phyloP scores from a whole-genome alignment of 495 filamentous ascomycete genomes.

The Aspergillus ellipticus region DNA sequence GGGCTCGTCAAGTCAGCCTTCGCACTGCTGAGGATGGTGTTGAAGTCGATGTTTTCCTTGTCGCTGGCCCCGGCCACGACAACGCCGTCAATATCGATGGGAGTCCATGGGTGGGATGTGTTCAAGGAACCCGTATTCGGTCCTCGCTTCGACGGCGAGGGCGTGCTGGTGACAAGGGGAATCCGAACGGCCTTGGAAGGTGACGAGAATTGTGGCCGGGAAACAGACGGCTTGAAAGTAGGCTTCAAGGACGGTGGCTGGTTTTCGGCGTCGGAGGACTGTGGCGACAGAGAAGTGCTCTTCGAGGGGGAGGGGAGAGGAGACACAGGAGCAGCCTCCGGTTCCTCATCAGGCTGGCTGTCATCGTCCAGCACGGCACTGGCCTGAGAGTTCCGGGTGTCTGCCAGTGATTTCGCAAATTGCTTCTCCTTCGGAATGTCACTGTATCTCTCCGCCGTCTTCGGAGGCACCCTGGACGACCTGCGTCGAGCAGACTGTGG shows the following conservation, averaged over 20 bases:
- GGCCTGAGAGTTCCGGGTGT: slow-evolving; percentile 20
- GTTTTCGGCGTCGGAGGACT: slow-evolving; percentile 80
- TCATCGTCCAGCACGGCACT: slow-evolving; percentile 9
- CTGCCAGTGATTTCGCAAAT: slow-evolving; percentile 28
- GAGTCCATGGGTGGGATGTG: slow-evolving; percentile 64
- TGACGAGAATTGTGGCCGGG: slow-evolving; percentile 29
- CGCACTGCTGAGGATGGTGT: slow-evolving; percentile 38
- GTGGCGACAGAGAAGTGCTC: slow-evolving; percentile 58
- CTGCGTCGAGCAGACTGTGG: slow-evolving; percentile 19
- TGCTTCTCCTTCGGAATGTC: slow-evolving; percentile 43
- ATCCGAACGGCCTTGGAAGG: slow-evolving; percentile 38
- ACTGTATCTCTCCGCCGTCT: slow-evolving; percentile 43
- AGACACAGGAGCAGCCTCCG: slow-evolving; percentile 25
- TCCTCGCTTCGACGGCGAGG: slow-evolving; percentile 67
- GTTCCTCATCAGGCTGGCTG: background rate
- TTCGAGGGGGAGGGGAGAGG: slow-evolving; percentile 29
- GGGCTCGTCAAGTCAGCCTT: slow-evolving; percentile 63
- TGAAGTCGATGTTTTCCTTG: slow-evolving; percentile 53
- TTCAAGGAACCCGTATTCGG: slow-evolving; percentile 51
- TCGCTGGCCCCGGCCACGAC: slow-evolving; percentile 40
- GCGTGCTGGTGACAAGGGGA: slow-evolving; percentile 54
- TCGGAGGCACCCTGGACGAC: slow-evolving; percentile 36
- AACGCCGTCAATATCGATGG: slow-evolving; percentile 67
- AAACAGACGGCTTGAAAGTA: slow-evolving; percentile 43
- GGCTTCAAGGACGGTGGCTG: slow-evolving; percentile 64